phyloP scores from a whole-genome alignment of 2,329 filamentous ascomycete species.

The Xylaria multiplex region DNA sequence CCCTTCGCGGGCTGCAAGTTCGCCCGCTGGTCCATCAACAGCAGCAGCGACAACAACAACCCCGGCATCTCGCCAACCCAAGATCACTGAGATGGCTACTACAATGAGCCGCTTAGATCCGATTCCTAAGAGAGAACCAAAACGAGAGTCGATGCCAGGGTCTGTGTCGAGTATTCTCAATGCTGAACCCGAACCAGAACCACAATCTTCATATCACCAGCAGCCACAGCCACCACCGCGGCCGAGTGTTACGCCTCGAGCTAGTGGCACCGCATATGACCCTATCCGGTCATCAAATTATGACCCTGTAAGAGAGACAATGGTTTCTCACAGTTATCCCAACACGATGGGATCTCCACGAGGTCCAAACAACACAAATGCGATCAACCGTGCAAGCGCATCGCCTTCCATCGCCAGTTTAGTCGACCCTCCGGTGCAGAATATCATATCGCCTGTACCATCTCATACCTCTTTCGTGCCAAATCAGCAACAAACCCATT shows the following conservation, averaged over 20 bases:
- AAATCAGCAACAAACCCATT: constrained; percentile 42
- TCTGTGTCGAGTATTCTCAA: constrained; percentile 69
- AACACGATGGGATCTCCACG: constrained; percentile 63
- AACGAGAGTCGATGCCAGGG: constrained; percentile 61
- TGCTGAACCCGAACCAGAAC: constrained; percentile 58
- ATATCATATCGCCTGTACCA: constrained; percentile 53
- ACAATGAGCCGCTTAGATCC: constrained; percentile 47
- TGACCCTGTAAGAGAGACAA: constrained; percentile 71
- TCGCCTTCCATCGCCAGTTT: constrained; percentile 93
- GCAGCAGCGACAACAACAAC: constrained; percentile 37
- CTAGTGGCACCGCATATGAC: constrained; percentile 87
- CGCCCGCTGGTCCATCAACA: constrained; percentile 35
- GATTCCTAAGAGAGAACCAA: constrained; percentile 58
- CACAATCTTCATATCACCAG: constrained; percentile 55
- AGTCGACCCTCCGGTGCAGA: constrained; percentile 74
- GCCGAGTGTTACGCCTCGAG: constrained; percentile 60
- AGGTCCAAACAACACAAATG: constrained; percentile 47
- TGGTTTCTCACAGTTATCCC: constrained; percentile 62
- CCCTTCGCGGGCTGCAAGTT: constrained; percentile 43
- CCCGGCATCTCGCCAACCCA: constrained; percentile 51
- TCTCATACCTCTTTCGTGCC: constrained; percentile 51
- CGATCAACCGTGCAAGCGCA: constrained; percentile 77
- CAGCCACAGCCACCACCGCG: constrained; percentile 57
- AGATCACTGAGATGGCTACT: constrained; percentile 53
- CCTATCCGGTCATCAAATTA: constrained; percentile 83